These are phyloP conservation scores for Pseudogymnoascus sp. DNA, from an alignment of 2,329 filamentous ascomycete genomes.

Conservation along the genomic window DNA sequence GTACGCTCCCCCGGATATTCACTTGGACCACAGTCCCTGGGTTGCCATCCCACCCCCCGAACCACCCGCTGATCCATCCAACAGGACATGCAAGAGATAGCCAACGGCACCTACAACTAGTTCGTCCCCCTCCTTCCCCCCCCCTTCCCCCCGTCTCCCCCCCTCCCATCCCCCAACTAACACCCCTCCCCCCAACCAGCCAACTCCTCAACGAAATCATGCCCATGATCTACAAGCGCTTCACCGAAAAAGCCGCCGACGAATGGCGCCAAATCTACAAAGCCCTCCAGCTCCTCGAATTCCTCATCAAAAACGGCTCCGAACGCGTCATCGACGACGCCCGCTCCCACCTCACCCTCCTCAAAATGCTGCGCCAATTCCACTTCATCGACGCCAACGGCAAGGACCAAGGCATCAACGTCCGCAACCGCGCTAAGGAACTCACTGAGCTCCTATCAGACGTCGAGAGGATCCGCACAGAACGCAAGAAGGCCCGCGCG, in stretches of 20 bases:
- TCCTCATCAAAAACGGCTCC: constrained; percentile 95
- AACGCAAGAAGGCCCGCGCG: constrained; percentile 80
- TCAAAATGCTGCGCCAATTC: constrained; percentile 98
- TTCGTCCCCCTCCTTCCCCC: constrained; percentile 41
- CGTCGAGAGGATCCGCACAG: constrained; percentile 74
- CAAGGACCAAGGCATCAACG: constrained; percentile 97
- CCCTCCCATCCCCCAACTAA: constrained; percentile 14
- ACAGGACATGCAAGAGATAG: constrained; percentile 86
- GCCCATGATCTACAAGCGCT: constrained; percentile 99
- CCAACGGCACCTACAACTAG: constrained; percentile 97
- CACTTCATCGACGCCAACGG: constrained; percentile 94
- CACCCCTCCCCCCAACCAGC: constrained; percentile 55
- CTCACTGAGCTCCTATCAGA: constrained; percentile 88
- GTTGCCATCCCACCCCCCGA: not conserved
- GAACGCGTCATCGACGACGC: constrained; percentile 97
- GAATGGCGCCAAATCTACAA: constrained; percentile 99
- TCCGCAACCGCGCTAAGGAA: constrained; percentile 93
- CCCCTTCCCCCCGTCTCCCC: constrained; percentile 6
- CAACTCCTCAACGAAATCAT: constrained; percentile 98
- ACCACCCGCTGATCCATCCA: not conserved
- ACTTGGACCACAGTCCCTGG: constrained; percentile 15
- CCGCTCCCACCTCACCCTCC: constrained; percentile 82
- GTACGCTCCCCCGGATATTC: not conserved
- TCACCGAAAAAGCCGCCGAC: constrained; percentile 95
- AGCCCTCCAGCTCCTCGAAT: constrained; percentile 90